Conservation (phyloP, 2,329 filamentous ascomycete genomes). For the Aspergillus sclerotialis region DNA sequence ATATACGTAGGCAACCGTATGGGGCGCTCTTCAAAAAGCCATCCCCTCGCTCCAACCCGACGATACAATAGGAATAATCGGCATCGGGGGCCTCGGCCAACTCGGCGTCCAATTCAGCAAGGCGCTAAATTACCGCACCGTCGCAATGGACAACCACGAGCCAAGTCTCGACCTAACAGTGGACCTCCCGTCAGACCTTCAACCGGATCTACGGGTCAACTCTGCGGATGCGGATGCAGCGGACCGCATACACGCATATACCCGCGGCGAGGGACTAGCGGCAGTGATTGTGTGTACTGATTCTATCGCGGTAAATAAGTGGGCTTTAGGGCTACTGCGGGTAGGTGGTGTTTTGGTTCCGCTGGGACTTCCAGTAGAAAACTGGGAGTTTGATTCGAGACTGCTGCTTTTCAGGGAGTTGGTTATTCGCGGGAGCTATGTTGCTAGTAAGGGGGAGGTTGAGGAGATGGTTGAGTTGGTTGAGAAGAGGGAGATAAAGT, state of each 20-base stretch:
- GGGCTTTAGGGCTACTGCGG: conserved; percentile 4
- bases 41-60: conserved; percentile 1
- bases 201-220: not conserved
- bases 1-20: conserved; percentile 5
- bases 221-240: not conserved
- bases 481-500: conserved; percentile 1
- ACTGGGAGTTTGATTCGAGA: conserved; percentile 5
- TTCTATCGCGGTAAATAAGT: conserved; percentile 3
- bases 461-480: conserved; percentile 7
- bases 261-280: conserved; percentile 2
- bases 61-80: conserved; percentile 5
- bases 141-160: conserved; percentile 7
- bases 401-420: conserved; percentile 6
- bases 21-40: conserved; percentile 1
- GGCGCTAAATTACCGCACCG: conserved; percentile 4
- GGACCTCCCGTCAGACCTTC: not conserved
- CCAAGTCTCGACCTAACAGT: conserved; percentile 3
- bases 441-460: conserved; percentile 1
- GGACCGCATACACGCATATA: conserved; percentile 1
- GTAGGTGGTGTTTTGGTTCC: conserved; percentile 4
- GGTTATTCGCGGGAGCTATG: conserved; percentile 4
- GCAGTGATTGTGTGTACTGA: conserved; percentile 7
- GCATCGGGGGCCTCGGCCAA: conserved; percentile 7
- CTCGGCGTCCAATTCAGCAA: conserved; percentile 9
- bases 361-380: conserved; percentile 4